Base-by-base conservation (phyloP, 1,284 basidiomycete species). In the Fomitopsis schrenkii region DNA sequence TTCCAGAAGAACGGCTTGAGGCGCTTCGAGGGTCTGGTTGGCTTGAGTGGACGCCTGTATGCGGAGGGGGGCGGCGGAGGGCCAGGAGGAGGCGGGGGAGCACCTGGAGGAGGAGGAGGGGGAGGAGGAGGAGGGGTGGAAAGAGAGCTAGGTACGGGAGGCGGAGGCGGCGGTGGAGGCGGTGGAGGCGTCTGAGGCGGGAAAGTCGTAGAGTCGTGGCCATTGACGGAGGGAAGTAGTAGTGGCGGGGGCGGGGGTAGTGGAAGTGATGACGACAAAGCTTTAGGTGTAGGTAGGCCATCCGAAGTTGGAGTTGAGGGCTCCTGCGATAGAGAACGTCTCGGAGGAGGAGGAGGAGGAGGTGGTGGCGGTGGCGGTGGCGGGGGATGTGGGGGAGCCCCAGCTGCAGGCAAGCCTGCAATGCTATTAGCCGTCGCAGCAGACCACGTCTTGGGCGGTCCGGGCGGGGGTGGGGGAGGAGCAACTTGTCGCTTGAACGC, bases 1-100 rank as follows among this genome's bases (percentile, higher is more conserved):
- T 87, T 91, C 94, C 95, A 97, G 73, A 95, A 95, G 75, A 97
- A 93, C 0, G 94, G 91, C 73, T 90, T 92, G 58, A 95, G 74
- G 62, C 87, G 85, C 70, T 88, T 90, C 2, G 74, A 69, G 17
- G 84, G 85, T 41, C 69, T 62, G 12, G 53, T 33, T 68, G 67
- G 62, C 74, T 72, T 75, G 44, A 66, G 62, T 61, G 74, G 73
- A 54, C 67, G 56, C 63, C 70, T 72, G 68, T 76, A 77, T 10
- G 75, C 71, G 6, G 74, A 68, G 4, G 74, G 72, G n/a, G 71
- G 71, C 4, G 72, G 73, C 5, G 74, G 72, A 15, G 71, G 71
- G 5, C 72, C 72, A 26, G 76, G 77, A 8, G 58, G 61, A 54
- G 72, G 65, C 3, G 73, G 69, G 10, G 70, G 72, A 35, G 72